Base-by-base conservation (phyloP, 2,329 filamentous ascomycete species). In the Colletotrichum incanum region DNA sequence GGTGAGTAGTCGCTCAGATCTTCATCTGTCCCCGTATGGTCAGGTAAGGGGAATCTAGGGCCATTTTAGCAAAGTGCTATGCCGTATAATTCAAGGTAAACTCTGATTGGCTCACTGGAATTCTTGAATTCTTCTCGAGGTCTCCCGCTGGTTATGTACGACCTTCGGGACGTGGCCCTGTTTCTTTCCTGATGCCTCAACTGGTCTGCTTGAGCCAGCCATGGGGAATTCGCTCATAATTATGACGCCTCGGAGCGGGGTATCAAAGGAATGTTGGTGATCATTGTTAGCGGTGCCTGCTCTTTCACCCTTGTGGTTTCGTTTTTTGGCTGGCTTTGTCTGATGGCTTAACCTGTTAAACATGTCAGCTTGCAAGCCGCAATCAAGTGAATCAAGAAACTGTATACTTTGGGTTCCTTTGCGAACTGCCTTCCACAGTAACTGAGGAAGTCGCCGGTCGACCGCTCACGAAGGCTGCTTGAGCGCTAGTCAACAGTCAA, bases 371-470 rank as follows among this genome's bases (percentile, higher is more conserved):
- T 23, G 23, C 3, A 5, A 16, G 9, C 8, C 18, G 11, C 54
- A 16, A 50, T 31, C n/a, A 20, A 39, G 26, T 11, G 50, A 65
- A 26, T 6, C 31, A 39, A 5, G 11, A 3, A 34, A 18, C 31
- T 9, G 14, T 11, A 8, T 59, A 68, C 65, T 52, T 28, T 31
- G 43, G 8, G 12, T 8, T 63, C 18, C 7, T 64, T 6, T 28
- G 23, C 14, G 23, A 23, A n/a, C 65, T 65, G 7, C 54, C 16
- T 28, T 70, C 65, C 20, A 64, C 66, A 18, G 23, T 41, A 54
- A 65, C 49, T 12, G 70, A 65, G 4, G 70, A 70, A 43, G 70
- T 69, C 12, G 26, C 8, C 16, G 26, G n/a, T 23, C 16, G 28
- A 3, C 41, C 59, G 31, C 20, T 16, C 16, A 20, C 18, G 20